Percentiles rank a stretch among this genome's conserved stretches.
Conservation (phyloP, 257 asterid genomes). For the Primulina eburnea region DNA sequence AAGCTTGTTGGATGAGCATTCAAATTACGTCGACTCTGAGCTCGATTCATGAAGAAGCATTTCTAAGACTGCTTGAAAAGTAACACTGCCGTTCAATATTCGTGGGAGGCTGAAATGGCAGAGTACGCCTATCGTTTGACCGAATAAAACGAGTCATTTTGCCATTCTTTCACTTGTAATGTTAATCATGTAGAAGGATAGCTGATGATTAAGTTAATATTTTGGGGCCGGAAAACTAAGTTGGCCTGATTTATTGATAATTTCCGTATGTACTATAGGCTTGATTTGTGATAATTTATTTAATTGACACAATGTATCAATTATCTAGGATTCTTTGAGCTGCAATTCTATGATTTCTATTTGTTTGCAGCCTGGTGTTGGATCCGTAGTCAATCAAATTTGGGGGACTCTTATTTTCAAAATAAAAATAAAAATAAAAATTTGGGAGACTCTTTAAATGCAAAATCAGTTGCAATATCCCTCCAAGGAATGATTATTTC, state of each 20-base stretch:
- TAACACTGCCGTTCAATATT: not conserved
- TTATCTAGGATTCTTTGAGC: no score
- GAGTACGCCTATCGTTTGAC: constrained; percentile 13
- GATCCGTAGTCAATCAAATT: no score
- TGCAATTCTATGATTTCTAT: no score
- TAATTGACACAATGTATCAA: no score
- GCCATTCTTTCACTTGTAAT: constrained; percentile 12
- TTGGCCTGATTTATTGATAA: not conserved
- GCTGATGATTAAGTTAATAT: not conserved
- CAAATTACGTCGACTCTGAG: constrained; percentile 43
- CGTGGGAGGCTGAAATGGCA: constrained; percentile 20
- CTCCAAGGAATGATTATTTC: no score
- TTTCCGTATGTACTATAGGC: not conserved
- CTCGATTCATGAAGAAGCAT: constrained; percentile 29
- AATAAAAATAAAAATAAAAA: no score
- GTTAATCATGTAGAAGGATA: not conserved
- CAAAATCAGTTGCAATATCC: not conserved
- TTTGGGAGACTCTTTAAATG: not conserved
- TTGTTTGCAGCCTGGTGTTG: not conserved
- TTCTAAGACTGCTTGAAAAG: not conserved
- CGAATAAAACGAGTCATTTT: not conserved
- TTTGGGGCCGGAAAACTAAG: not conserved
- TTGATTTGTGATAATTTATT: not conserved
- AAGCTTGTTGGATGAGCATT: constrained; percentile 29
- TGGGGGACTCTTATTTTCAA: no score